Conservation (phyloP, 257 asterid genomes). For the Rauvolfia tetraphylla region DNA sequence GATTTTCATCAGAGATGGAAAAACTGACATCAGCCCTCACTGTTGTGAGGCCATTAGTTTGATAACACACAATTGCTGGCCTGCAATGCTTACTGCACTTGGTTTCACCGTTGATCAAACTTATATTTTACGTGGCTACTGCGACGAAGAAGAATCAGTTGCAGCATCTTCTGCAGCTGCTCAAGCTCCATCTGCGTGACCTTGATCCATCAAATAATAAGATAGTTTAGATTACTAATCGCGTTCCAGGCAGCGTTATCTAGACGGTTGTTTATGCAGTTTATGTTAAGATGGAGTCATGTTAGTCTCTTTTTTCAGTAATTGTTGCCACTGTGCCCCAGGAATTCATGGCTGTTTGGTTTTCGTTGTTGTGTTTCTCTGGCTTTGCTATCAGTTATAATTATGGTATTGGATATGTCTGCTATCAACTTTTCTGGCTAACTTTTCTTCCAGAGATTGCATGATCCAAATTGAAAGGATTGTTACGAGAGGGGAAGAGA, state of each 20-base stretch:
- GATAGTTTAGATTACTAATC: neutral
- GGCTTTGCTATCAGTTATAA: neutral
- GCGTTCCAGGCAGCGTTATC: neutral
- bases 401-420: too few species aligned
- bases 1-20: slow-evolving; percentile 30
- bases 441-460: too few species aligned
- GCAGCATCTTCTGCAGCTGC: neutral
- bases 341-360: neutral
- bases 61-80: slow-evolving; percentile 50
- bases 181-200: neutral
- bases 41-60: slow-evolving; percentile 40
- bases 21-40: slow-evolving; percentile 17
- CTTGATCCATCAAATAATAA: neutral
- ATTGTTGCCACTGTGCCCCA: neutral
- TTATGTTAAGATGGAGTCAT: too few species aligned
- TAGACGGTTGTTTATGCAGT: neutral
- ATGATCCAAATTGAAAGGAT: too few species aligned
- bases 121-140: slow-evolving; percentile 40
- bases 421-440: too few species aligned
- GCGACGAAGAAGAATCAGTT: slow-evolving; percentile 26
- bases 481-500: too few species aligned
- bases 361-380: neutral
- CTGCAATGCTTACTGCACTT: slow-evolving; percentile 33
- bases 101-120: slow-evolving; percentile 38
- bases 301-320: neutral